phyloP scores from a whole-genome alignment of 257 asterid species.

The Fraxinus americana region DNA sequence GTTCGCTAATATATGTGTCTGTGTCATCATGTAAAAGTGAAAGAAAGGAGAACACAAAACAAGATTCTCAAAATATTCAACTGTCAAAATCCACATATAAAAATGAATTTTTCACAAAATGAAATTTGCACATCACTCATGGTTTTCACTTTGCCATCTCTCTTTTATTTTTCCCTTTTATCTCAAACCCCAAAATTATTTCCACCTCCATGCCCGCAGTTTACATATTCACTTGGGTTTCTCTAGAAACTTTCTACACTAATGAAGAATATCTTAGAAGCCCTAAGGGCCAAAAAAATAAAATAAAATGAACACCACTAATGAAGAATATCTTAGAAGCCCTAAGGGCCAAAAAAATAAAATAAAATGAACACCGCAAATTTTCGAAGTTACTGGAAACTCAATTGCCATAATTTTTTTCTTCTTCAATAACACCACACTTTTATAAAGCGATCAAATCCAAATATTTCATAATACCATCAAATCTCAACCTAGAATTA shows the following conservation, averaged over 20 bases:
- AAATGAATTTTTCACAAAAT: background rate
- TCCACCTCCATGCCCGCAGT: background rate
- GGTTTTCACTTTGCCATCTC: constrained; percentile 2
- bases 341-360: background rate
- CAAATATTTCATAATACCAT: background rate
- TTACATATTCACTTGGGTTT: background rate
- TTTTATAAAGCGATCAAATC: background rate
- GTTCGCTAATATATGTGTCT: background rate
- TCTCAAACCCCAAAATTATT: background rate
- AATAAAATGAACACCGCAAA: background rate
- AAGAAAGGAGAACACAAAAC: background rate
- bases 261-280: background rate
- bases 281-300: background rate
- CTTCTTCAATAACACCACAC: background rate
- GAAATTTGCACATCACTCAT: background rate
- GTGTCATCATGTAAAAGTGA: background rate
- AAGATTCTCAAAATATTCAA: constrained; percentile 1
- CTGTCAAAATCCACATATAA: background rate
- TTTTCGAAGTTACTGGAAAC: background rate
- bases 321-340: background rate
- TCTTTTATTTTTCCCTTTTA: background rate
- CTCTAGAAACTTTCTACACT: background rate
- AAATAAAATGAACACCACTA: background rate
- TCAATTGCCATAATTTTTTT: background rate
- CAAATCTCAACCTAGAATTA: too few species aligned